Evolutionary conservation across 257 asterid genomes (phyloP).

Genomic region (Rauvolfia tetraphylla): DNA sequence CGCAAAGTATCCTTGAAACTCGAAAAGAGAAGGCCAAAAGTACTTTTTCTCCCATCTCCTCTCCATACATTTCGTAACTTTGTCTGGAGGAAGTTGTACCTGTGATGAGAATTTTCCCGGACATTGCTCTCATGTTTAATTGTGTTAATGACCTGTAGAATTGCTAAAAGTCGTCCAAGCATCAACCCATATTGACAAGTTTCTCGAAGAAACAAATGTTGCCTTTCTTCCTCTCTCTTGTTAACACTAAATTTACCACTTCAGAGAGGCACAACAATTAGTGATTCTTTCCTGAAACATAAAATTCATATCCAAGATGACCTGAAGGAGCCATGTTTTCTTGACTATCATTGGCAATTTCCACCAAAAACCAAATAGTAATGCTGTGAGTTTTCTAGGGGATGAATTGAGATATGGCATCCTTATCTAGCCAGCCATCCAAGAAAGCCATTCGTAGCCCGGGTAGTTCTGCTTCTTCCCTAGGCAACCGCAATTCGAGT

Average conservation of each 20-base stretch:
- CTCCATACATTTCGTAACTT: not conserved
- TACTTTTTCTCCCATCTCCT: not conserved
- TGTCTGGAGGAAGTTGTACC: not conserved
- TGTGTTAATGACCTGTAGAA: not conserved
- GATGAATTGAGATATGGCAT: slow-evolving; percentile 33
- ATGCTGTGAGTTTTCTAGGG: not conserved
- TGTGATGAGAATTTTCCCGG: not conserved
- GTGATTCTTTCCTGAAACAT: not conserved
- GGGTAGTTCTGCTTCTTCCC: slow-evolving; percentile 26
- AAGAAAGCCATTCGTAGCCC: slow-evolving; percentile 41
- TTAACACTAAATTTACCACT: not conserved
- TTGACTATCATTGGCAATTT: not conserved
- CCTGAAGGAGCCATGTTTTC: not conserved
- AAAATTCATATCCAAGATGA: not conserved
- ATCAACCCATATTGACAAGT: not conserved
- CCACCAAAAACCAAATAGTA: not conserved
- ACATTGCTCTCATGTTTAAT: not conserved
- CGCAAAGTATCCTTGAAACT: not conserved
- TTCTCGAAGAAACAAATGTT: not conserved
- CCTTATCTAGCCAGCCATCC: slow-evolving; percentile 49
- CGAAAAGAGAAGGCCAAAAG: not conserved
- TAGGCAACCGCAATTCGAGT: slow-evolving; percentile 21
- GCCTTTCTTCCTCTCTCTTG: not conserved
- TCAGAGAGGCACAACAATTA: not conserved
- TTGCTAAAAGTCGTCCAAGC: not conserved